These are phyloP conservation scores for Ciborinia camelliae DNA, from an alignment of 2,329 filamentous ascomycete species.

Conservation along the genomic window DNA sequence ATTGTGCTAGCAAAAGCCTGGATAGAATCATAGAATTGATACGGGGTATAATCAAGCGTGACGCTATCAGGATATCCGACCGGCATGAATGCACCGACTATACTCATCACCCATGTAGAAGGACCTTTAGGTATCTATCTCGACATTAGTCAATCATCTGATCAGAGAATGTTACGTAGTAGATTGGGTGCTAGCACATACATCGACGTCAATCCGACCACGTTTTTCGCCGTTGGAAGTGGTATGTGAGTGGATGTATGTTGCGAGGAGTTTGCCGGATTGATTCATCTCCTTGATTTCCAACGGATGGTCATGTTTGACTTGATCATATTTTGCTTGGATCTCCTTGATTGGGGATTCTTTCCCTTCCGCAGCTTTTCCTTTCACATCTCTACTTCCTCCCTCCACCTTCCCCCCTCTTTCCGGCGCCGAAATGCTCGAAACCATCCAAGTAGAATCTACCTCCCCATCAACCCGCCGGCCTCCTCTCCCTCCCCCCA, in stretches of 20 bases:
- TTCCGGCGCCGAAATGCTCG: too few species aligned
- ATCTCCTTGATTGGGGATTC: neutral
- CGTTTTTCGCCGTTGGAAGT: neutral
- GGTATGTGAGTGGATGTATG: conserved; percentile 27
- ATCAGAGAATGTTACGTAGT: too few species aligned
- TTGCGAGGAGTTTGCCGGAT: conserved; percentile 36
- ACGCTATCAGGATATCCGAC: conserved; percentile 68
- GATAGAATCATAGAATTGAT: conserved; percentile 66
- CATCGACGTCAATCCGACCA: conserved; percentile 32
- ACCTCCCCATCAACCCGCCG: too few species aligned
- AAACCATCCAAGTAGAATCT: too few species aligned
- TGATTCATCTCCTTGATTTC: conserved; percentile 36
- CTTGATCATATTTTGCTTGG: neutral
- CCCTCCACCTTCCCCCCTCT: too few species aligned
- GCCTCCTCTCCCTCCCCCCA: too few species aligned
- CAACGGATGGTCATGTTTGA: neutral
- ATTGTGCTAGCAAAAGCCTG: conserved; percentile 65
- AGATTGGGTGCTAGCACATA: too few species aligned
- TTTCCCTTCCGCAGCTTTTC: too few species aligned
- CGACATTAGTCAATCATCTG: neutral
- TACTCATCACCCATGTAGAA: conserved; percentile 31
- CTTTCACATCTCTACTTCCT: too few species aligned
- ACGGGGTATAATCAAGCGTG: conserved; percentile 67
- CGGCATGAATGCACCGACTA: conserved; percentile 63
- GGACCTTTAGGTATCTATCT: conserved; percentile 29